phyloP scores from a whole-genome alignment of 768 basidiomycete species.

The Boletus subparvulus region DNA sequence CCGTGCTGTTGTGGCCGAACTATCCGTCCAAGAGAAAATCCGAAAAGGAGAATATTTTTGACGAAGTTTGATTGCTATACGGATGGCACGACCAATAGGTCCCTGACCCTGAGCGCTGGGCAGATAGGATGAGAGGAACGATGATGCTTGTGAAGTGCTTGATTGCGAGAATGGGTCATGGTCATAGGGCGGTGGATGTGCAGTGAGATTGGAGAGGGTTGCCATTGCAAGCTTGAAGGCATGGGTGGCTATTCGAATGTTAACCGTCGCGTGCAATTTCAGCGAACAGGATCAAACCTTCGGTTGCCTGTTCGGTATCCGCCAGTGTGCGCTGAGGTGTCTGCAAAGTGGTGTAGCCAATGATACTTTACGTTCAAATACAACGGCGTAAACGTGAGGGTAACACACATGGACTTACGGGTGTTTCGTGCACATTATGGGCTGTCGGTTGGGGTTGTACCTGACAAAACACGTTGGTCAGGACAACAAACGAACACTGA shows the following conservation, averaged over 20 bases:
- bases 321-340: slow-evolving; percentile 3
- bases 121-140: slow-evolving; percentile 62
- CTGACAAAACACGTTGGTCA: slow-evolving; percentile 7
- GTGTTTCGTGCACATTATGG: slow-evolving; percentile 11
- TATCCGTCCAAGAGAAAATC: slow-evolving; percentile 41
- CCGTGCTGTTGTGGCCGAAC: slow-evolving; percentile 43
- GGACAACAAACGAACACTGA: background rate
- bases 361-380: background rate
- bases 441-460: slow-evolving; percentile 11
- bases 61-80: slow-evolving; percentile 65
- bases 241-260: slow-evolving; percentile 49
- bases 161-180: slow-evolving; percentile 44
- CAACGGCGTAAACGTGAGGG: background rate
- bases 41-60: slow-evolving; percentile 55
- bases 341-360: slow-evolving; percentile 13
- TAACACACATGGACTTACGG: slow-evolving; percentile 4
- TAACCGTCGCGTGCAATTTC: background rate
- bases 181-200: slow-evolving; percentile 54
- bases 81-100: slow-evolving; percentile 66
- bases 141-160: slow-evolving; percentile 43
- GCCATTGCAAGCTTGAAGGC: slow-evolving; percentile 76
- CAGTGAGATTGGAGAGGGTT: slow-evolving; percentile 65
- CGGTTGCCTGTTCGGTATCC: slow-evolving; percentile 45
- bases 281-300: slow-evolving; percentile 41
- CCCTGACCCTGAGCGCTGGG: slow-evolving; percentile 77